Percentiles rank a stretch among this genome's conserved stretches.
phyloP scores from a whole-genome alignment of 495 filamentous ascomycete genomes.

The Aspergillus campestris region DNA sequence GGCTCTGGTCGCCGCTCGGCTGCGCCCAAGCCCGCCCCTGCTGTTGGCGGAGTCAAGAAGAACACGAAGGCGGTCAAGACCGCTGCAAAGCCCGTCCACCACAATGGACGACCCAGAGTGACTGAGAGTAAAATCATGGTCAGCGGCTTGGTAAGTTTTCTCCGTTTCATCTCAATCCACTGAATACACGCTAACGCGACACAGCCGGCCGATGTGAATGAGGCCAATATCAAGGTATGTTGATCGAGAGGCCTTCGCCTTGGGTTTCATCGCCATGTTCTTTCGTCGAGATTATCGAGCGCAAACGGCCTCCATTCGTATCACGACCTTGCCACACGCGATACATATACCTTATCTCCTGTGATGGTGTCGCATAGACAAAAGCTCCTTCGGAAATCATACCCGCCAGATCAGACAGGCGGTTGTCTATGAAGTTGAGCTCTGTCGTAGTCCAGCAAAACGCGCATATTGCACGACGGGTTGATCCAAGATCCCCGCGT shows the following conservation, averaged over 20 bases:
- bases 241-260: conserved; percentile 54
- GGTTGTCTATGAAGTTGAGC: conserved; percentile 33
- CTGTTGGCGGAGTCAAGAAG: conserved; percentile 81
- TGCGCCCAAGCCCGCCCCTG: conserved; percentile 40
- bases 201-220: conserved; percentile 89
- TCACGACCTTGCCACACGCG: conserved; percentile 25
- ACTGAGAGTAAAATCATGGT: conserved; percentile 94
- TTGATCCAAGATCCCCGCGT: conserved; percentile 12
- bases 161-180: not conserved
- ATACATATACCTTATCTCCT: conserved; percentile 15
- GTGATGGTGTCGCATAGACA: conserved; percentile 28
- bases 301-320: conserved; percentile 28
- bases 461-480: conserved; percentile 14
- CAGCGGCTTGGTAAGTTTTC: conserved; percentile 82
- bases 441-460: conserved; percentile 32
- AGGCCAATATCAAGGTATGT: conserved; percentile 99
- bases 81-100: conserved; percentile 48
- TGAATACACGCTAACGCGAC: conserved; percentile 38
- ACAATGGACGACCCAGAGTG: conserved; percentile 49
- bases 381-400: conserved; percentile 34
- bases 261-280: conserved; percentile 47
- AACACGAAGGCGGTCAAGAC: conserved; percentile 53
- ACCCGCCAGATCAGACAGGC: conserved; percentile 10
- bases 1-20: conserved; percentile 46
- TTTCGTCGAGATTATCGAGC: conserved; percentile 38